These are phyloP conservation scores for Tolypocladium ophioglossoides DNA, from an alignment of 2,329 filamentous ascomycete species.

Conservation along the genomic window DNA sequence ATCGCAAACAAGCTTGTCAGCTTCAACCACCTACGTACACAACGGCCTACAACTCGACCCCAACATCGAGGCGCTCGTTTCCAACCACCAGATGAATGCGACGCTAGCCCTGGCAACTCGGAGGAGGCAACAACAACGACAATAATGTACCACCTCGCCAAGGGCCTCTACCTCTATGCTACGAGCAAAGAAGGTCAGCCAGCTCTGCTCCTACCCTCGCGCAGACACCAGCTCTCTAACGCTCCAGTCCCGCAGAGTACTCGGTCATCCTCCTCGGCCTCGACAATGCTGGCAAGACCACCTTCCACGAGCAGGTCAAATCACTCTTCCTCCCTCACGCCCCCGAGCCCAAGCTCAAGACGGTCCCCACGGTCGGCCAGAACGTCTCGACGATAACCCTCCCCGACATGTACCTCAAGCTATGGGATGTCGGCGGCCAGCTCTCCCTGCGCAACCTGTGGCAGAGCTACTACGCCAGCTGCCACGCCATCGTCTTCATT, in stretches of 20 bases:
- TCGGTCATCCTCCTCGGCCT: conserved; percentile 93
- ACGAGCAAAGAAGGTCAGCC: conserved; percentile 85
- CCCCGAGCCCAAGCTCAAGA: conserved; percentile 62
- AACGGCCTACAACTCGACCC: not conserved
- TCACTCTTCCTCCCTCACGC: conserved; percentile 61
- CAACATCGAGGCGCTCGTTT: not conserved
- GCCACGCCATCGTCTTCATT: conserved; percentile 95
- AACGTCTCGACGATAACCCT: conserved; percentile 89
- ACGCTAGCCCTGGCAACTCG: not conserved
- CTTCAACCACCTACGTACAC: not conserved
- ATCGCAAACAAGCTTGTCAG: not conserved
- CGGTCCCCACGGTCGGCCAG: conserved; percentile 92
- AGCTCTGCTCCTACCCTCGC: conserved; percentile 5
- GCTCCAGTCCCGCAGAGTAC: conserved; percentile 54
- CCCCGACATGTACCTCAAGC: conserved; percentile 92
- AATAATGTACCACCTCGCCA: conserved; percentile 88
- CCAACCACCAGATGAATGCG: not conserved
- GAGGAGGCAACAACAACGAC: not conserved
- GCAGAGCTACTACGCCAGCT: conserved; percentile 90
- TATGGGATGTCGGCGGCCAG: conserved; percentile 97
- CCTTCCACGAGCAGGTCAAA: conserved; percentile 94
- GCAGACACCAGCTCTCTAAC: not conserved
- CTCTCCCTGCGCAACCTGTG: conserved; percentile 80
- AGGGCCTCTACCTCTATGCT: conserved; percentile 87
- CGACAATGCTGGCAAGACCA: conserved; percentile 97